These are phyloP conservation scores for Diaporthe helianthi DNA, from an alignment of 2,329 filamentous ascomycete genomes.

Conservation along the genomic window DNA sequence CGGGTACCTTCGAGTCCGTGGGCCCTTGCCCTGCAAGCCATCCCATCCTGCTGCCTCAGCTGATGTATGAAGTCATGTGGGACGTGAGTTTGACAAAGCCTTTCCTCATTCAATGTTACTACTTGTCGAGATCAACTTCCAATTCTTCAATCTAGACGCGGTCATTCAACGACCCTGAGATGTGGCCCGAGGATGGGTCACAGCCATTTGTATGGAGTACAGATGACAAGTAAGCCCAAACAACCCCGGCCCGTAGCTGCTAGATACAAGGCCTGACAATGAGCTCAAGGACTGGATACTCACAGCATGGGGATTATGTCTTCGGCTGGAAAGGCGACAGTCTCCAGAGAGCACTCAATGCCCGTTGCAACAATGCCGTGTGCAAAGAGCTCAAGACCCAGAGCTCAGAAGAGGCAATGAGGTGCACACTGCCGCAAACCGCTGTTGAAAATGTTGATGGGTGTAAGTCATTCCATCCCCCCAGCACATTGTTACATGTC, in stretches of 20 bases:
- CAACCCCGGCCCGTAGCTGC: conserved; percentile 30
- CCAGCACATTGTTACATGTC: too few relatives aligned
- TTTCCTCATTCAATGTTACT: background rate
- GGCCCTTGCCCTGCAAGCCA: conserved; percentile 39
- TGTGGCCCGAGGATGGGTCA: conserved; percentile 43
- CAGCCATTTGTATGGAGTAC: conserved; percentile 42
- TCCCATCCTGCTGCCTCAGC: conserved; percentile 40
- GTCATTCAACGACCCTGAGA: conserved; percentile 32
- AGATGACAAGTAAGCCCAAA: conserved; percentile 36
- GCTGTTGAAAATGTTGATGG: conserved; percentile 44
- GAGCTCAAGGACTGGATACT: conserved; percentile 43
- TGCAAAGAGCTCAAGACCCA: conserved; percentile 39
- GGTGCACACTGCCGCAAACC: conserved; percentile 41
- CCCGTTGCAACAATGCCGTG: conserved; percentile 30
- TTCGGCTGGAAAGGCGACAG: conserved; percentile 48
- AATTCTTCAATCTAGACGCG: conserved; percentile 26
- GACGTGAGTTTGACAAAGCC: conserved; percentile 25
- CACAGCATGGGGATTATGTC: conserved; percentile 49
- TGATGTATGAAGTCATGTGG: conserved; percentile 41
- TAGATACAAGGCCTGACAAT: conserved; percentile 33
- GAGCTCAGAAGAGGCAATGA: conserved; percentile 42
- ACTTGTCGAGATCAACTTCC: background rate
- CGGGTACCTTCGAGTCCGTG: conserved; percentile 23
- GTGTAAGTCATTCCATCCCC: conserved; percentile 36
- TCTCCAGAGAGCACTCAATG: conserved; percentile 40